Evolutionary conservation across 176 grass and related monocot species (phyloP), one percentile per base, ranked within the genome.

Genomic region (Oryza punctata): DNA sequence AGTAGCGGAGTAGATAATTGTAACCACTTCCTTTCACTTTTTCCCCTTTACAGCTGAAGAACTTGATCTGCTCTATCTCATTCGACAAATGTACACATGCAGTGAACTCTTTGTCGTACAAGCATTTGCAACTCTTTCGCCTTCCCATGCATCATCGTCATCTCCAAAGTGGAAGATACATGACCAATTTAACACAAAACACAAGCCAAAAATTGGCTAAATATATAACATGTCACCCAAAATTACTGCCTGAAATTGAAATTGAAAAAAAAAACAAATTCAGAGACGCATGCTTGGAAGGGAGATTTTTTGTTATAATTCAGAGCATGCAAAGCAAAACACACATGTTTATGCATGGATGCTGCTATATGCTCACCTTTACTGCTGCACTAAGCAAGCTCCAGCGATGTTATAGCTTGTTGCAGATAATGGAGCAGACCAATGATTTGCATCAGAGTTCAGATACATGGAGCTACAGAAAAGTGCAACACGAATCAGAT

Each of bases 341-440:
- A 14, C 5, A 25, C 11, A 49, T 47, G 52, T 44, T 27, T 26
- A 18, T 32, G 0, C 12, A 65, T 49, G n/a, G 57, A 19, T 29
- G 44, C 16, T 50, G n/a, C n/a, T 50, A 26, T 73, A 19, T 50
- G 14, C 18, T 29, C 40, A 72, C 45, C 70, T 82, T 63, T 45
- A 15, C 26, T 73, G 80, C 54, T 33, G 13, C 57, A 60, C 57
- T 65, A 46, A 73, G 80, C 38, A 82, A 73, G 6, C 68, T 72
- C 37, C 47, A 26, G 16, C 11, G 68, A 3, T 33, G 35, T 45
- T 54, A 24, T 29, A 78, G 15, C 67, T 59, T 81, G 67, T 16
- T 40, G 8, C 2, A 29, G 32, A 61, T n/a, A 73, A 72, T 82
- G 38, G 57, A 82, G 19, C 19, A 45, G 69, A 73, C 7, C 54